Percentiles rank a stretch among this genome's conserved stretches.
phyloP scores from a whole-genome alignment of 495 filamentous ascomycete genomes.

The Talaromyces trachyspermus region DNA sequence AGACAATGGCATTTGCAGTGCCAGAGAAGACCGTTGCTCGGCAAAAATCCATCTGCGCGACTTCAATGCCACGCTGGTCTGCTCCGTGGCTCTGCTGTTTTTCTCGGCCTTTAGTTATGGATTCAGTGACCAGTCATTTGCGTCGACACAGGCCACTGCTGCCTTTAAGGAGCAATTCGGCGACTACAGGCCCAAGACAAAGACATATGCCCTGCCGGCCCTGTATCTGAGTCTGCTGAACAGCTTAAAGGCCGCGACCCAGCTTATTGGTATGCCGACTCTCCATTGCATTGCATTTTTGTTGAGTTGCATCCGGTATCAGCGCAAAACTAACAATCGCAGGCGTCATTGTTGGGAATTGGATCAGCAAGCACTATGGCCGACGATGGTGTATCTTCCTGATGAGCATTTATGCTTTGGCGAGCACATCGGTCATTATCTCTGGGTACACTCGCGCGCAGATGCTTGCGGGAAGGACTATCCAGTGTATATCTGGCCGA shows the following conservation, averaged over 20 bases:
- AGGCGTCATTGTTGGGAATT: not conserved
- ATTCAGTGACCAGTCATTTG: slow-evolving; percentile 27
- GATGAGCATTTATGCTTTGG: slow-evolving; percentile 26
- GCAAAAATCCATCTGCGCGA: slow-evolving; percentile 15
- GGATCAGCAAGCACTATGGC: slow-evolving; percentile 23
- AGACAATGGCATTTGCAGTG: not conserved
- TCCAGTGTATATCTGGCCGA: not conserved
- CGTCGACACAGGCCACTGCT: slow-evolving; percentile 26
- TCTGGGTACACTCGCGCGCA: slow-evolving; percentile 19
- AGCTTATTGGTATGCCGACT: not conserved
- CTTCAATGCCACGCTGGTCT: slow-evolving; percentile 5
- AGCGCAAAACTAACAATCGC: not conserved
- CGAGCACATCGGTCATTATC: slow-evolving; percentile 21
- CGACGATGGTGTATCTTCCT: slow-evolving; percentile 26
- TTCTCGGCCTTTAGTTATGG: slow-evolving; percentile 30
- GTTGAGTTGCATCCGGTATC: no score
- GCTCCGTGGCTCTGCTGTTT: not conserved
- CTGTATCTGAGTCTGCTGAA: slow-evolving; percentile 25
- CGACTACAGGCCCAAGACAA: slow-evolving; percentile 15
- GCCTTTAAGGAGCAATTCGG: slow-evolving; percentile 25
- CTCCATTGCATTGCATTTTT: not conserved
- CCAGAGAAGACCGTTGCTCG: slow-evolving; percentile 9
- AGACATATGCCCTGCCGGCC: slow-evolving; percentile 14
- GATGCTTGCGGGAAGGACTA: slow-evolving; percentile 20
- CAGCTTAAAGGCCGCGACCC: slow-evolving; percentile 24